Conservation (phyloP, 371 early-diverging fungal species). For the Capniomyces stellatus region DNA sequence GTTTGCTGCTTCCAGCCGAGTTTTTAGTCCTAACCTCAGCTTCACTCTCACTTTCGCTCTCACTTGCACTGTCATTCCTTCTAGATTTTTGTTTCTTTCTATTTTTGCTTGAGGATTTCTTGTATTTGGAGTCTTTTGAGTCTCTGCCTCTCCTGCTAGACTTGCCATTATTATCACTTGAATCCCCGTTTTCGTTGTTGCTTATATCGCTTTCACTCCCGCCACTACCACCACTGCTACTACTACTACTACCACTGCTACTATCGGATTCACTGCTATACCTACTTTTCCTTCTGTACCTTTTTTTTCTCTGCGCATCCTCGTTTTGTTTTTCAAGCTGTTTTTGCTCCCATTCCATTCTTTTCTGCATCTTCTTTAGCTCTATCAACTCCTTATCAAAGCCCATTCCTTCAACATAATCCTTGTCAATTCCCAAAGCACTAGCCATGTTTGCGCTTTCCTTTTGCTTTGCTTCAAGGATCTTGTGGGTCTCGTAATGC, state of each 20-base stretch:
- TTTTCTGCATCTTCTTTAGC: conserved; percentile 30
- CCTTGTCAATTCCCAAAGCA: conserved; percentile 47
- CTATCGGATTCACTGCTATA: conserved; percentile 5
- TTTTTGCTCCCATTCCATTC: conserved; percentile 23
- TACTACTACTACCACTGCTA: background rate
- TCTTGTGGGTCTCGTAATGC: conserved; percentile 45
- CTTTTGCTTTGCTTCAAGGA: conserved; percentile 46
- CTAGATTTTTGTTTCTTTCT: too few relatives aligned
- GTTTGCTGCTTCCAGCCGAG: too few relatives aligned
- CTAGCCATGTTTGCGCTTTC: conserved; percentile 41
- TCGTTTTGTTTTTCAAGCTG: conserved; percentile 26
- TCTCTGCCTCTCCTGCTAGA: too few relatives aligned
- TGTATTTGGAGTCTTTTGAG: too few relatives aligned
- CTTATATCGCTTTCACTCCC: conserved; percentile 4
- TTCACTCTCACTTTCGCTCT: conserved; percentile 5
- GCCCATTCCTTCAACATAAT: conserved; percentile 59
- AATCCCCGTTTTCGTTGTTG: too few relatives aligned
- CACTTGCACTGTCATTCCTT: conserved; percentile 11
- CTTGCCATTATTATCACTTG: too few relatives aligned
- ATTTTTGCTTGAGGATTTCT: too few relatives aligned
- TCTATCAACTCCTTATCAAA: conserved; percentile 63
- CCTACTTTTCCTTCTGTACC: conserved; percentile 4
- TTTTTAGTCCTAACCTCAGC: too few relatives aligned
- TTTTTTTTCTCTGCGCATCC: background rate
- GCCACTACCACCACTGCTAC: conserved; percentile 11